phyloP scores from a whole-genome alignment of 768 basidiomycete genomes.

The Phanerochaete carnosa region DNA sequence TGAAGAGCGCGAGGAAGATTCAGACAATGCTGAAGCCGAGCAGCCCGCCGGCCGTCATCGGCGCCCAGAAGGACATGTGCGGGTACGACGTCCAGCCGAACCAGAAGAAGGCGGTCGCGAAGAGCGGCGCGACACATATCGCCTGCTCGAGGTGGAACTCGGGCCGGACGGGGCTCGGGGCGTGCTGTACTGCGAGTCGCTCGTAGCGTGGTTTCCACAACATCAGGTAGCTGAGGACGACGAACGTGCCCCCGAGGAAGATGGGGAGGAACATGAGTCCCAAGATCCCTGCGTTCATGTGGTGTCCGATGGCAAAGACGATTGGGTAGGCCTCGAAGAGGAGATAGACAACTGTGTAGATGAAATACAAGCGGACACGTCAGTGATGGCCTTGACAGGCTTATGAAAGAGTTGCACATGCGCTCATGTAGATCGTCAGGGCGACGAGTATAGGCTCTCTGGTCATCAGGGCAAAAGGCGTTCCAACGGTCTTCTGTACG shows the following conservation, averaged over 20 bases:
- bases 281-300: conserved; percentile 48
- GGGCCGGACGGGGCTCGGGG: conserved; percentile 57
- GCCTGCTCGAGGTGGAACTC: conserved; percentile 54
- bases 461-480: conserved; percentile 62
- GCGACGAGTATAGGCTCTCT: conserved; percentile 64
- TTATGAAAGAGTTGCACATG: conserved; percentile 25
- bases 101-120: conserved; percentile 62
- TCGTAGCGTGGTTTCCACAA: conserved; percentile 52
- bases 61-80: conserved; percentile 49
- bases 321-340: conserved; percentile 65
- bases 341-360: conserved; percentile 61
- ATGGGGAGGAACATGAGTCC: conserved; percentile 64
- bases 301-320: conserved; percentile 52
- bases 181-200: conserved; percentile 36
- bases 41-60: conserved; percentile 45
- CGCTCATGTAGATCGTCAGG: conserved; percentile 58
- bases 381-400: neutral
- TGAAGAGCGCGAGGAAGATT: conserved; percentile 56
- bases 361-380: conserved; percentile 37
- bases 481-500: conserved; percentile 43
- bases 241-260: conserved; percentile 38
- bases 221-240: conserved; percentile 33
- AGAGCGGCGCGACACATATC: conserved; percentile 49
- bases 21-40: conserved; percentile 52
- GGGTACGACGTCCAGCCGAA: conserved; percentile 66